Evolutionary conservation across 2,329 filamentous ascomycete species (phyloP).

Genomic region (Moelleriella libera): DNA sequence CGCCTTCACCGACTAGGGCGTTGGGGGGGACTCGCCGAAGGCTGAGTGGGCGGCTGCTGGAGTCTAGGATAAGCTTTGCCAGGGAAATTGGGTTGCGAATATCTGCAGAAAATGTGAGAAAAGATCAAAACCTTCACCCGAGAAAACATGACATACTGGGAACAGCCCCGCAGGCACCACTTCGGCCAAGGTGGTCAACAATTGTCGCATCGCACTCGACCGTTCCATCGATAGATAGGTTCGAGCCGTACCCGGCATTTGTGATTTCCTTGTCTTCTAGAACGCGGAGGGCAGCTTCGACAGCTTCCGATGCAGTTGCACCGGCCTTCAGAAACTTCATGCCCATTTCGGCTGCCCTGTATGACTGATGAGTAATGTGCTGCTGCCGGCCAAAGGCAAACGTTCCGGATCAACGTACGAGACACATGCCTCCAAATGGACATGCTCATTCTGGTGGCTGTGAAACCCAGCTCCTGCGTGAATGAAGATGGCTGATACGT

Average conservation of each 20-base stretch:
- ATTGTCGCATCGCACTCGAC: slow-evolving; percentile 94
- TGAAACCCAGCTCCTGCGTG: slow-evolving; percentile 94
- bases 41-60: slow-evolving; percentile 62
- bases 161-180: slow-evolving; percentile 84
- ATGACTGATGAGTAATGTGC: not conserved
- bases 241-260: slow-evolving; percentile 92
- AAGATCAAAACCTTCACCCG: no score
- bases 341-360: slow-evolving; percentile 65
- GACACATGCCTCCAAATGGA: slow-evolving; percentile 76
- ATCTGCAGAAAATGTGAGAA: slow-evolving; percentile 32
- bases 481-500: slow-evolving; percentile 69
- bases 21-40: slow-evolving; percentile 86
- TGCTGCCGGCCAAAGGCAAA: not conserved
- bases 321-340: slow-evolving; percentile 73
- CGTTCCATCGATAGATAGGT: slow-evolving; percentile 75
- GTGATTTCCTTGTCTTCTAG: slow-evolving; percentile 93
- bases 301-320: slow-evolving; percentile 69
- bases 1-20: slow-evolving; percentile 74
- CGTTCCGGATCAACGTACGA: slow-evolving; percentile 44
- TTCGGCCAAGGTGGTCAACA: slow-evolving; percentile 80
- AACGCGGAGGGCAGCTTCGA: slow-evolving; percentile 75
- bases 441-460: slow-evolving; percentile 68
- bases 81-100: slow-evolving; percentile 87
- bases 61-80: slow-evolving; percentile 70
- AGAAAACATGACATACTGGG: slow-evolving; percentile 49